These are phyloP conservation scores for Aspergillus avenaceus DNA, from an alignment of 495 filamentous ascomycete species.

Conservation along the genomic window DNA sequence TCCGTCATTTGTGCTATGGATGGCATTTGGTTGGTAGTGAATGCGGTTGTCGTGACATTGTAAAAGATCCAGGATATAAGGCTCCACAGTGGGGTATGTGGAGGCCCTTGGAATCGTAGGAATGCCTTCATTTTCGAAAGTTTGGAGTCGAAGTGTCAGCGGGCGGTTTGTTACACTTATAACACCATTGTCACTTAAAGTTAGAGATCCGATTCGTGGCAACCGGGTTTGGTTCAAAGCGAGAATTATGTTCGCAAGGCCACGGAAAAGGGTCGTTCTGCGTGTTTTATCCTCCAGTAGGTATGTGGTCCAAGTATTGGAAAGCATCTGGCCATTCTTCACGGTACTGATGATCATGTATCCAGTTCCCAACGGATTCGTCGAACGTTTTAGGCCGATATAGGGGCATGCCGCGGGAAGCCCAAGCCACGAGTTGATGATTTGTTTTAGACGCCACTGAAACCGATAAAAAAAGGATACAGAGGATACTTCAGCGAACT, in stretches of 20 bases:
- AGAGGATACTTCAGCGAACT: slow-evolving; percentile 2
- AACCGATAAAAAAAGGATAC: slow-evolving; percentile 6
- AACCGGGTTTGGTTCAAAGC: slow-evolving; percentile 22
- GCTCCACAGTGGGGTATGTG: slow-evolving; percentile 22
- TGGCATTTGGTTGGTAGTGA: slow-evolving; percentile 25
- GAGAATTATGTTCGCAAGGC: slow-evolving; percentile 24
- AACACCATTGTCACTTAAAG: slow-evolving; percentile 19
- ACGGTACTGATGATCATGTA: slow-evolving; percentile 13
- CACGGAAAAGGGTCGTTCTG: slow-evolving; percentile 21
- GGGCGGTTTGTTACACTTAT: slow-evolving; percentile 29
- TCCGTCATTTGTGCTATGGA: slow-evolving; percentile 19
- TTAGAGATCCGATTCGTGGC: slow-evolving; percentile 33
- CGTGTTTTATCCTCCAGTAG: slow-evolving; percentile 16
- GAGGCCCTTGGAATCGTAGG: slow-evolving; percentile 22
- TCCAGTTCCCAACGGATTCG: slow-evolving; percentile 6
- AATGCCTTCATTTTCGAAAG: slow-evolving; percentile 30
- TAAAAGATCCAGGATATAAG: slow-evolving; percentile 24
- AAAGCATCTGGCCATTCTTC: slow-evolving; percentile 30
- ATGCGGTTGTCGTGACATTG: slow-evolving; percentile 25
- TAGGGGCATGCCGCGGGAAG: slow-evolving; percentile 8
- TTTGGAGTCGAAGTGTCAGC: slow-evolving; percentile 15
- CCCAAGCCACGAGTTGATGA: slow-evolving; percentile 14
- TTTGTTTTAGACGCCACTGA: slow-evolving; percentile 11
- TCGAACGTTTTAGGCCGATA: slow-evolving; percentile 1
- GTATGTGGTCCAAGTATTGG: slow-evolving; percentile 19